A percentile compares a stretch with the other conserved stretches of the same genome.
Conservation (phyloP, 164 flowering plant genomes). For the Platanus orientalis region DNA sequence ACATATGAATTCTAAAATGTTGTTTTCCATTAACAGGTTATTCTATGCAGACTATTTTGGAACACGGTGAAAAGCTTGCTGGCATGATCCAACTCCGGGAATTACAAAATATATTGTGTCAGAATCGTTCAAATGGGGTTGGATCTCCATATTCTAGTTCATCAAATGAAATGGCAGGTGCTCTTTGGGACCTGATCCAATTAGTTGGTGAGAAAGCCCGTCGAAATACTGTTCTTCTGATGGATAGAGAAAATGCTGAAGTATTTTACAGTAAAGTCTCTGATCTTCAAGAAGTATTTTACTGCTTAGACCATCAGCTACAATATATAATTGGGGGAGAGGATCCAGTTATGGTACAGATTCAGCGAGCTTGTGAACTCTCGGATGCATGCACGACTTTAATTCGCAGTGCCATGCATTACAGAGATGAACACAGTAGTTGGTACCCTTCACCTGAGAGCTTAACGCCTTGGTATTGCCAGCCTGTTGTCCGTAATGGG, state of each 20-base stretch:
- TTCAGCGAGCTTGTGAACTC: slow-evolving; percentile 73
- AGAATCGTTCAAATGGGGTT: slow-evolving; percentile 38
- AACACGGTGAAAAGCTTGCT: slow-evolving; percentile 97
- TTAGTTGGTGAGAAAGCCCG: slow-evolving; percentile 86
- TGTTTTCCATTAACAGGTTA: slow-evolving; percentile 45
- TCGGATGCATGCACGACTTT: slow-evolving; percentile 67
- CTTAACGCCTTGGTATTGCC: slow-evolving; percentile 85
- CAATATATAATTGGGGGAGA: slow-evolving; percentile 47
- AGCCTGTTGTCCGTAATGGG: slow-evolving; percentile 67
- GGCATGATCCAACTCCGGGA: slow-evolving; percentile 82
- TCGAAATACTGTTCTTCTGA: slow-evolving; percentile 76
- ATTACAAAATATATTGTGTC: slow-evolving; percentile 58
- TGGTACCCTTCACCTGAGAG: slow-evolving; percentile 94
- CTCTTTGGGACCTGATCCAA: slow-evolving; percentile 94
- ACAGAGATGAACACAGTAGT: slow-evolving; percentile 61
- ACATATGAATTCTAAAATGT: slow-evolving; percentile 1
- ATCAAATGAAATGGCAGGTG: slow-evolving; percentile 49
- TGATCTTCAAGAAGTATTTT: slow-evolving; percentile 69
- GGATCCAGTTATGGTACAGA: slow-evolving; percentile 44
- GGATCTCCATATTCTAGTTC: slow-evolving; percentile 30
- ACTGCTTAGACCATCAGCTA: slow-evolving; percentile 58
- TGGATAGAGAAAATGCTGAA: slow-evolving; percentile 98
- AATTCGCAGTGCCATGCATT: slow-evolving; percentile 49
- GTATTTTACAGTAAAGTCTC: slow-evolving; percentile 96
- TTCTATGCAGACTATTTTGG: slow-evolving; percentile 80